These are phyloP conservation scores for Euphrasia arctica DNA, from an alignment of 305 asterid species.

Conservation along the genomic window DNA sequence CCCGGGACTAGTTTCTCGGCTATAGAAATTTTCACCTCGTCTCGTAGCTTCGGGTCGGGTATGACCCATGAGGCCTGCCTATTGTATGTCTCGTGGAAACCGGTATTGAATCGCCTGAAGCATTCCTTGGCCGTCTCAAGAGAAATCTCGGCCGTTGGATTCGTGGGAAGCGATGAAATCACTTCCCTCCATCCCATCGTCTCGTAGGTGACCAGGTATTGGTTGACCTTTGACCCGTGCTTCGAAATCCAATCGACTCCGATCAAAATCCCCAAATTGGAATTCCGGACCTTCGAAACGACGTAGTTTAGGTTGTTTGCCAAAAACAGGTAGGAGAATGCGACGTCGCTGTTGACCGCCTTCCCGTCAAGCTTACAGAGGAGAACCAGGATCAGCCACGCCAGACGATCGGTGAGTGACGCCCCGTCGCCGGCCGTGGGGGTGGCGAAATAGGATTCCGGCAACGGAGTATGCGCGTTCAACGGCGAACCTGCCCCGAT, in stretches of 20 bases:
- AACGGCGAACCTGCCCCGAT: slow-evolving; percentile 43
- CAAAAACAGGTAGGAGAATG: slow-evolving; percentile 65
- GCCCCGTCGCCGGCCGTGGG: slow-evolving; percentile 1
- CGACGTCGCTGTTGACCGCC: slow-evolving; percentile 64
- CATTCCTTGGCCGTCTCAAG: slow-evolving; percentile 32
- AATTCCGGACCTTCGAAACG: slow-evolving; percentile 61
- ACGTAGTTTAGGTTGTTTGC: slow-evolving; percentile 87
- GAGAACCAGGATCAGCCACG: slow-evolving; percentile 79
- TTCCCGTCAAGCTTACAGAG: slow-evolving; percentile 82
- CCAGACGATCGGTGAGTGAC: slow-evolving; percentile 32
- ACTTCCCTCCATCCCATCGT: slow-evolving; percentile 66
- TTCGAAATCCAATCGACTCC: slow-evolving; percentile 64
- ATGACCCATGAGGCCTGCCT: slow-evolving; percentile 67
- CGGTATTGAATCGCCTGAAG: slow-evolving; percentile 41
- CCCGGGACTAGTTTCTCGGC: slow-evolving; percentile 33
- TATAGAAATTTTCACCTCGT: slow-evolving; percentile 34
- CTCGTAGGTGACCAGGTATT: slow-evolving; percentile 45
- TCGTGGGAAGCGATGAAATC: slow-evolving; percentile 42
- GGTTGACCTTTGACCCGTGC: slow-evolving; percentile 51
- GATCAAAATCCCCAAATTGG: slow-evolving; percentile 52
- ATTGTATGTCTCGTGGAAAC: slow-evolving; percentile 56
- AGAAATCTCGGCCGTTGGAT: slow-evolving; percentile 51
- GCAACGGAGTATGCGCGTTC: slow-evolving; percentile 4
- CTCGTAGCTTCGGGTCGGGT: slow-evolving; percentile 59
- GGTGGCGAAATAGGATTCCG: slow-evolving; percentile 5